Percentiles rank a stretch among this genome's conserved stretches.
Conservation (phyloP, 768 basidiomycete genomes). For the Rhizopogon vesiculosus region DNA sequence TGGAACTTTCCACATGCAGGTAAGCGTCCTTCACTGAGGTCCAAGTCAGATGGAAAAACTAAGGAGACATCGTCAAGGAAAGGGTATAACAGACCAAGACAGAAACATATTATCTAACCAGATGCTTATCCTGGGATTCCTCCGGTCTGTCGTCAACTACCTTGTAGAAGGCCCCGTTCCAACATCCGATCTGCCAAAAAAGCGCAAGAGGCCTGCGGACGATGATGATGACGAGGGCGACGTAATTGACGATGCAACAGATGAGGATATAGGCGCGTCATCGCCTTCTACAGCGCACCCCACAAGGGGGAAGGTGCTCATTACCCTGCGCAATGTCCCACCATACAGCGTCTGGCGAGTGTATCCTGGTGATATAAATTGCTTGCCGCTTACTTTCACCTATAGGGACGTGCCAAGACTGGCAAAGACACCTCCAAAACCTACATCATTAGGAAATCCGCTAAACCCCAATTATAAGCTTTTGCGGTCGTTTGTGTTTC, state of each 20-base stretch:
- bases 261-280: conserved; percentile 10
- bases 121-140: conserved; percentile 72
- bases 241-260: conserved; percentile 14
- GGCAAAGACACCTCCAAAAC: conserved; percentile 67
- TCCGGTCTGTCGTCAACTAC: conserved; percentile 64
- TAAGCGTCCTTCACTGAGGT: conserved; percentile 28
- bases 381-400: conserved; percentile 4
- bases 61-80: conserved; percentile 41
- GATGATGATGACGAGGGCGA: conserved; percentile 41
- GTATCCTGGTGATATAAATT: conserved; percentile 2
- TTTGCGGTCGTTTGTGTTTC: conserved; percentile 78
- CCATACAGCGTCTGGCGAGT: conserved; percentile 87
- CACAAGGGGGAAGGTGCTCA: conserved; percentile 67
- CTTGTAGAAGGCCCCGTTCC: conserved; percentile 58
- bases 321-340: conserved; percentile 80
- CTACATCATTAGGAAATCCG: conserved; percentile 36
- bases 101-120: conserved; percentile 92
- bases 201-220: conserved; percentile 34
- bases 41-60: conserved; percentile 1
- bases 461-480: conserved; percentile 67
- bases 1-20: conserved; percentile 99
- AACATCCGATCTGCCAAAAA: conserved; percentile 31
- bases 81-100: conserved; percentile 90
- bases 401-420: conserved; percentile 72
- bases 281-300: not conserved